Evolutionary conservation across 2,329 filamentous ascomycete species (phyloP).

Genomic region (Hymenoscyphus infarciens): DNA sequence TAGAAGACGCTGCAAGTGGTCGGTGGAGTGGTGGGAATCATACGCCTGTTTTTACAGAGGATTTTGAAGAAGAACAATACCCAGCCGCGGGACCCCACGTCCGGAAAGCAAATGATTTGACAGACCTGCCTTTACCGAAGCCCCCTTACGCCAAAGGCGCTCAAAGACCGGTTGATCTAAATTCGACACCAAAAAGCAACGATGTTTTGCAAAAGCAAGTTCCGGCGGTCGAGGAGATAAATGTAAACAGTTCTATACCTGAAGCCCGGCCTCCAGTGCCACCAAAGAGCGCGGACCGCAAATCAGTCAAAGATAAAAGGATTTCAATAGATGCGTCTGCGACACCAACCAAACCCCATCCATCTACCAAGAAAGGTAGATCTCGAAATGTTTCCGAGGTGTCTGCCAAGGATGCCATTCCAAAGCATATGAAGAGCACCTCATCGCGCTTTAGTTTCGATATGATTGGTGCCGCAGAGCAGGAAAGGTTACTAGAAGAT

Average conservation of each 20-base stretch:
- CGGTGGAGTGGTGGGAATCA: constrained; percentile 40
- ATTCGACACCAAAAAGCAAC: constrained; percentile 19
- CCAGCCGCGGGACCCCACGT: constrained; percentile 36
- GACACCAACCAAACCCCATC: constrained; percentile 25
- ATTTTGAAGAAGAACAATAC: constrained; percentile 48
- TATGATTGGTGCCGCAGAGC: constrained; percentile 65
- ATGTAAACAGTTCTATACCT: constrained; percentile 21
- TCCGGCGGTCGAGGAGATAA: constrained; percentile 17
- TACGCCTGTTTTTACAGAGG: constrained; percentile 52
- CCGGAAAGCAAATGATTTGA: constrained; percentile 33
- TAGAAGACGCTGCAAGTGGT: constrained; percentile 23
- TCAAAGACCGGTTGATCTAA: constrained; percentile 23
- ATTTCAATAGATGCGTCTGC: constrained; percentile 30
- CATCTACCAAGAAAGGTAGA: constrained; percentile 27
- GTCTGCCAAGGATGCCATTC: constrained; percentile 46
- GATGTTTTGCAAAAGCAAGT: constrained; percentile 23
- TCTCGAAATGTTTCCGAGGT: constrained; percentile 51
- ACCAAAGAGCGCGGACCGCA: constrained; percentile 21
- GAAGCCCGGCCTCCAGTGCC: constrained; percentile 28
- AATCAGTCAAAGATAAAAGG: constrained; percentile 18
- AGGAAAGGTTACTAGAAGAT: constrained; percentile 69
- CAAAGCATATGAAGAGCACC: constrained; percentile 68
- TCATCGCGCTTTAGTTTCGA: constrained; percentile 81
- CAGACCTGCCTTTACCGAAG: constrained; percentile 32
- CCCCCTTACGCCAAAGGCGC: constrained; percentile 31